Evolutionary conservation across 768 basidiomycete species (phyloP).

Genomic region (Tephrocybe sp.): DNA sequence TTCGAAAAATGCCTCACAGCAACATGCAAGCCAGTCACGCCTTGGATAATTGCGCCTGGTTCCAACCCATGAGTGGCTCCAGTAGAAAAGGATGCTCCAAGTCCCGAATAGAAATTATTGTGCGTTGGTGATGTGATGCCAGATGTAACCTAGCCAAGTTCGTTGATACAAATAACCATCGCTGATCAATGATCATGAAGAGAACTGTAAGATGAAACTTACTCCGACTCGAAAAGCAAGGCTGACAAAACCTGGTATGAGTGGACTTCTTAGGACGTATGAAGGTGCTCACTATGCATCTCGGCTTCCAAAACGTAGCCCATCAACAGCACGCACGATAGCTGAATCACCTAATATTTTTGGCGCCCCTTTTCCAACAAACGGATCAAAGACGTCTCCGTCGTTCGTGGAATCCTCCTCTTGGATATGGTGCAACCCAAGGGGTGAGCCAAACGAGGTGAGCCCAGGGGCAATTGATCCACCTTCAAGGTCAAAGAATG

Average conservation of each 20-base stretch:
- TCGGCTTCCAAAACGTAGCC: slow-evolving; percentile 66
- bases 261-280: background rate
- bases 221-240: slow-evolving; percentile 73
- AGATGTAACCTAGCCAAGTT: slow-evolving; percentile 43
- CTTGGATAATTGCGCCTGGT: slow-evolving; percentile 61
- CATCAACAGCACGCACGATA: slow-evolving; percentile 70
- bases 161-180: background rate
- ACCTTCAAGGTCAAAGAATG: slow-evolving; percentile 63
- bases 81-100: slow-evolving; percentile 67
- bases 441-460: slow-evolving; percentile 66
- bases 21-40: slow-evolving; percentile 67
- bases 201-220: slow-evolving; percentile 5
- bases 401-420: slow-evolving; percentile 71
- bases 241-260: slow-evolving; percentile 29
- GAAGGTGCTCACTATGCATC: slow-evolving; percentile 61
- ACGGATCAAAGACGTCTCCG: slow-evolving; percentile 58
- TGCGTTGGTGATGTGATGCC: slow-evolving; percentile 64
- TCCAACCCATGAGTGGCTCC: slow-evolving; percentile 61
- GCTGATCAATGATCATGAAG: too few species aligned
- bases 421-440: slow-evolving; percentile 72
- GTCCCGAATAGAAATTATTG: slow-evolving; percentile 53
- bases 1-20: slow-evolving; percentile 48
- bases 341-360: slow-evolving; percentile 45
- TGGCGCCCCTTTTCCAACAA: slow-evolving; percentile 41
- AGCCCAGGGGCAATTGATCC: slow-evolving; percentile 69